Conservation (phyloP, 1,284 basidiomycete genomes). For the Tilletia setariae region DNA sequence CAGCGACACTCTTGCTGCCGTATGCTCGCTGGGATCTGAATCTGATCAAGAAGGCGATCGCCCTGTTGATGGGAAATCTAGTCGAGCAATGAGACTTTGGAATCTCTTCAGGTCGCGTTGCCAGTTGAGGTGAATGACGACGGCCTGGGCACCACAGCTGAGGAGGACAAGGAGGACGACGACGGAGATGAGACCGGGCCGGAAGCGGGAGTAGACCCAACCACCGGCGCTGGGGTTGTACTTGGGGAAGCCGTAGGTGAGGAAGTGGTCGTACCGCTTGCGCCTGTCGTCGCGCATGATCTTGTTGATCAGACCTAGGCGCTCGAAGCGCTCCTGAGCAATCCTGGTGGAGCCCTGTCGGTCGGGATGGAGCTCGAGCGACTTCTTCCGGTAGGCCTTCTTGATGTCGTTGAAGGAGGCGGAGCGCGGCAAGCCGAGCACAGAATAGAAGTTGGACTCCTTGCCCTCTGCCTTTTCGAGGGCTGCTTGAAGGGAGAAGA, state of each 20-base stretch:
- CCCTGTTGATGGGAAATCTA: too few species aligned
- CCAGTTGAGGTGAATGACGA: conserved; percentile 31
- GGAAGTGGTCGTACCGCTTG: conserved; percentile 51
- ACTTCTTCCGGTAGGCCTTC: conserved; percentile 47
- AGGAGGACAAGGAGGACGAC: conserved; percentile 34
- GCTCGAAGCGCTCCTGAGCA: conserved; percentile 44
- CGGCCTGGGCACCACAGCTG: conserved; percentile 29
- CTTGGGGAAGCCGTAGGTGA: conserved; percentile 49
- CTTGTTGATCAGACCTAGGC: conserved; percentile 48
- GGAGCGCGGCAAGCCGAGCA: conserved; percentile 34
- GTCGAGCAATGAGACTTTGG: conserved; percentile 27
- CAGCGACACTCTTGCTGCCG: too few species aligned
- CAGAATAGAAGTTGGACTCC: conserved; percentile 44
- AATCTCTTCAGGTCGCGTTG: conserved; percentile 35
- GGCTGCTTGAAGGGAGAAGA: conserved; percentile 50
- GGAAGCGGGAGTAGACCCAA: conserved; percentile 47
- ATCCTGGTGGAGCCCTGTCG: conserved; percentile 34
- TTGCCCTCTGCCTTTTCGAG: conserved; percentile 41
- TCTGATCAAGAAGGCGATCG: conserved; percentile 32
- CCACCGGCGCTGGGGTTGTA: conserved; percentile 43
- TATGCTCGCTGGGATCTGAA: conserved; percentile 39
- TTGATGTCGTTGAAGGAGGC: conserved; percentile 38
- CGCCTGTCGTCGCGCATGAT: conserved; percentile 49
- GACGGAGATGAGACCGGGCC: conserved; percentile 39
- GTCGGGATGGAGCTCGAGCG: conserved; percentile 50